Evolutionary conservation across 2,329 filamentous ascomycete genomes (phyloP).

Genomic region (Monascus ruber): DNA sequence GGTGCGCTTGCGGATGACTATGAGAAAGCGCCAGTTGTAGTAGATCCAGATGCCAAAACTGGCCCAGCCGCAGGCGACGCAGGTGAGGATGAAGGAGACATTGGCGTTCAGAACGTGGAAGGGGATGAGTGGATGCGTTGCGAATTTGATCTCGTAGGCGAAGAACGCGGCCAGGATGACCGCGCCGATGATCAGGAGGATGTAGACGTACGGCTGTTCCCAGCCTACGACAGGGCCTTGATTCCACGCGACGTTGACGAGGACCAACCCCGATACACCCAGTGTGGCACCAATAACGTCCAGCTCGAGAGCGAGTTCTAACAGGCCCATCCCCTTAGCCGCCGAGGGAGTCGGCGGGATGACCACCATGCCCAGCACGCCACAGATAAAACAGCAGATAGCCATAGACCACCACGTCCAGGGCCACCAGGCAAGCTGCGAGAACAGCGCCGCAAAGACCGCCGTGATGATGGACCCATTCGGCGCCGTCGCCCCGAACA

Average conservation of each 20-base stretch:
- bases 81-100: constrained; percentile 45
- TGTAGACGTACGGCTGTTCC: constrained; percentile 44
- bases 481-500: constrained; percentile 41
- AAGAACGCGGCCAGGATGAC: constrained; percentile 46
- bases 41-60: constrained; percentile 45
- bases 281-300: constrained; percentile 32
- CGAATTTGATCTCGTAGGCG: constrained; percentile 37
- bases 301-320: constrained; percentile 16
- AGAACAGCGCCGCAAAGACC: constrained; percentile 30
- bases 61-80: constrained; percentile 44
- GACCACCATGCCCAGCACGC: constrained; percentile 18
- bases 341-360: background rate
- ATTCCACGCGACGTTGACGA: constrained; percentile 59
- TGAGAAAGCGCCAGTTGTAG: constrained; percentile 42
- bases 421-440: constrained; percentile 40
- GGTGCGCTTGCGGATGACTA: constrained; percentile 22
- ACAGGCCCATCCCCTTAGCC: background rate
- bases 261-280: constrained; percentile 45
- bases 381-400: constrained; percentile 28
- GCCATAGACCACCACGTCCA: constrained; percentile 40
- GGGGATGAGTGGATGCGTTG: constrained; percentile 45
- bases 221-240: constrained; percentile 52
- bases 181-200: constrained; percentile 46
- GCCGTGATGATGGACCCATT: constrained; percentile 33
- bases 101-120: constrained; percentile 40